Evolutionary conservation across 2,329 filamentous ascomycete species (phyloP), one percentile per base, ranked within the genome.

Genomic region (Phoma sp.): DNA sequence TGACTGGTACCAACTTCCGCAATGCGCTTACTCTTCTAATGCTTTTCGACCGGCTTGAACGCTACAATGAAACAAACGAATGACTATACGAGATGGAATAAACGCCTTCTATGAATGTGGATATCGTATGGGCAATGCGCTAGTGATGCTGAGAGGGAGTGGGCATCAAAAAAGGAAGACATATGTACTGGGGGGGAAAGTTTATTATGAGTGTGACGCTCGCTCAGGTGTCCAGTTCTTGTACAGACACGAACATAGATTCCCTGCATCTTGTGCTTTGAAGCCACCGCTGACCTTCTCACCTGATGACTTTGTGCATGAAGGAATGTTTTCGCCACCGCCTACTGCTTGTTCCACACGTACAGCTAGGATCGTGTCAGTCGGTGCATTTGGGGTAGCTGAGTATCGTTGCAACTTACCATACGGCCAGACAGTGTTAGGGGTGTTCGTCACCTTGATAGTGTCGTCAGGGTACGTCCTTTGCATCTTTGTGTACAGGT

Each of bases 401-500:
- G 4, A 21, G n/a, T 7, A 2, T 26, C 20, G 15, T 18, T 20
- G 28, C 21, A 3, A 59, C 68, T 53, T 62, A 74, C 71, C 71
- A 36, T 65, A 74, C n/a, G 72, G 72, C 72, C 72, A 74, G 0
- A 58, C 60, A n/a, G 64, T 57, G 52, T 65, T 71, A 1, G 63
- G 66, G 2, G 71, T 66, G 1, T 77, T 69, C 0, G 63, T 53
- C 5, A 66, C 61, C 6, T 53, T 49, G 14, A 65, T 67, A 0
- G 64, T 62, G 7, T 64, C 53, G 20, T 68, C 62, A 4, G 76
- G 75, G 59, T 76, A 79, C 0, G 69, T 70, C 57, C 75, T 78
- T 33, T 66, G 57, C 71, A 75, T 76, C 53, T 78, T 80, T n/a
- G 85, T 88, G 76, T 87, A 90, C 2, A 90, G 71, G 3, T 79